Evolutionary conservation across 257 asterid species (phyloP).

Genomic region (Avicennia marina): DNA sequence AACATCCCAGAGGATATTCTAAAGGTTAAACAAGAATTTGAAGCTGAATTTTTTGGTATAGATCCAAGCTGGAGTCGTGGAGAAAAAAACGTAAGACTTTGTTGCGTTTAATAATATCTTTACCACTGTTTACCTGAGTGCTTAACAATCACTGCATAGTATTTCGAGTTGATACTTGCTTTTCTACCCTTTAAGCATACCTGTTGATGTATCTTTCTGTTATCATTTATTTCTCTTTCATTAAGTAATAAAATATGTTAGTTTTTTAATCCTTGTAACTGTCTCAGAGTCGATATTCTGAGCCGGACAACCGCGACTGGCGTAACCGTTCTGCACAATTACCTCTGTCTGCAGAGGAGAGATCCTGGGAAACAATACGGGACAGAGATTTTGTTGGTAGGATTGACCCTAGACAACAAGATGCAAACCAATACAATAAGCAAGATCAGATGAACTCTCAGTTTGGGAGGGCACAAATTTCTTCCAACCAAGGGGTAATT

Average conservation of each 20-base stretch:
- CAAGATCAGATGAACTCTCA: slow-evolving; percentile 41
- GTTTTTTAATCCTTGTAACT: slow-evolving; percentile 18
- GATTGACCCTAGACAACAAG: slow-evolving; percentile 47
- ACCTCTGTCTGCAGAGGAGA: slow-evolving; percentile 43
- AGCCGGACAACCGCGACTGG: slow-evolving; percentile 61
- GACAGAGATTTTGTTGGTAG: slow-evolving; percentile 48
- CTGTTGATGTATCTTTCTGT: neutral
- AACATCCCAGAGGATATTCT: slow-evolving; percentile 56
- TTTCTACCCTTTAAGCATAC: neutral
- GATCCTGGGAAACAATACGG: slow-evolving; percentile 42
- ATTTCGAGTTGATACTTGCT: neutral
- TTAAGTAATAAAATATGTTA: neutral
- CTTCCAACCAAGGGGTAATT: slow-evolving; percentile 53
- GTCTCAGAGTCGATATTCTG: slow-evolving; percentile 56
- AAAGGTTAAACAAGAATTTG: slow-evolving; percentile 73
- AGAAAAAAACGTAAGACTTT: slow-evolving; percentile 60
- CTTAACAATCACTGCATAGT: neutral
- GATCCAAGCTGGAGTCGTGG: slow-evolving; percentile 68
- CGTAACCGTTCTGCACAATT: slow-evolving; percentile 39
- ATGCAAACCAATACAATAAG: slow-evolving; percentile 38
- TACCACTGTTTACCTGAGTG: neutral
- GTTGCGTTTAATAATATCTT: slow-evolving; percentile 7
- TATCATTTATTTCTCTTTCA: neutral
- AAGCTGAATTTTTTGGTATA: slow-evolving; percentile 72
- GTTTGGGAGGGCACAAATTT: slow-evolving; percentile 45